Evolutionary conservation across 2,329 filamentous ascomycete species (phyloP).

Genomic region (Alternaria solani): DNA sequence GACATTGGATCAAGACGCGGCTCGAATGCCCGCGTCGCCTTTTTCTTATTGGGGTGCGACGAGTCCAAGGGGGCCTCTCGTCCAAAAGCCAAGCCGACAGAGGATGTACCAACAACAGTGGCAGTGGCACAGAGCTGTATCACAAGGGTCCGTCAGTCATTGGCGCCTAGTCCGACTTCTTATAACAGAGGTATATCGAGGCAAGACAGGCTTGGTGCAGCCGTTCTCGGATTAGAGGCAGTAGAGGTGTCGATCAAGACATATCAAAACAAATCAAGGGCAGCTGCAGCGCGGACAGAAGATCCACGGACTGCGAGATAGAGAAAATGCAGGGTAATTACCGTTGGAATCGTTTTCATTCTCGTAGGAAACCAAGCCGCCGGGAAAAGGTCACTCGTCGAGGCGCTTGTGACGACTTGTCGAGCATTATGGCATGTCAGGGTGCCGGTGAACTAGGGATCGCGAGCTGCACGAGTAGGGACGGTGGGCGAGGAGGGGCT

Average conservation of each 20-base stretch:
- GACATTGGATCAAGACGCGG: conserved; percentile 39
- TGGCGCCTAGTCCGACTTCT: conserved; percentile 36
- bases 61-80: conserved; percentile 56
- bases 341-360: conserved; percentile 59
- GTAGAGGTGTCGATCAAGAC: conserved; percentile 30
- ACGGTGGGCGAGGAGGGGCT: conserved; percentile 31
- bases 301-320: conserved; percentile 17
- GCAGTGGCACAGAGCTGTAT: conserved; percentile 69
- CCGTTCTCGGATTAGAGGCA: conserved; percentile 33
- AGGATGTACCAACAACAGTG: conserved; percentile 66
- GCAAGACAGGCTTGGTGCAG: conserved; percentile 37
- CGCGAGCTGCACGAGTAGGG: conserved; percentile 31
- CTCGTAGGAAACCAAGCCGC: conserved; percentile 50
- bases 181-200: conserved; percentile 27
- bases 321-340: conserved; percentile 41
- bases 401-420: conserved; percentile 47
- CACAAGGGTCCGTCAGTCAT: conserved; percentile 49
- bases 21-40: conserved; percentile 47
- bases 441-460: conserved; percentile 36
- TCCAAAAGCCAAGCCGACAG: conserved; percentile 66
- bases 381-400: conserved; percentile 50
- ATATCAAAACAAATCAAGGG: conserved; percentile 45
- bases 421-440: conserved; percentile 53
- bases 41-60: conserved; percentile 49
- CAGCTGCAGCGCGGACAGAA: conserved; percentile 17